Percentiles rank a stretch among this genome's conserved stretches.
Conservation (phyloP, 768 basidiomycete genomes). For the Suillus subalutaceus region DNA sequence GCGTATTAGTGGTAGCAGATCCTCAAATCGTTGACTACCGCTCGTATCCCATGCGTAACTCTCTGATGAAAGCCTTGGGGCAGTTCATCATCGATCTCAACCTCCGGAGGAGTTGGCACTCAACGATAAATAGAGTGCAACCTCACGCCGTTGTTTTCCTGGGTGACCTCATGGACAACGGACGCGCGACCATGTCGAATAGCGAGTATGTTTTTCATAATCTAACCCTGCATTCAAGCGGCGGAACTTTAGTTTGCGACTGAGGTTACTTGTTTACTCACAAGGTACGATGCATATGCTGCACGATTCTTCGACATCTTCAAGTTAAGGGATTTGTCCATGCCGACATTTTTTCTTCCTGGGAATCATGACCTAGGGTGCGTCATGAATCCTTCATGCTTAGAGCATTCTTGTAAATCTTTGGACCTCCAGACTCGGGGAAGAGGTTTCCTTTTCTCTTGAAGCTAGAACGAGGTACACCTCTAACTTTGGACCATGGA, state of each 20-base stretch:
- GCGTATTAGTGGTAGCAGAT: slow-evolving; percentile 79
- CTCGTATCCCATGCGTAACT: slow-evolving; percentile 67
- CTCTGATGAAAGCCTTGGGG: slow-evolving; percentile 58
- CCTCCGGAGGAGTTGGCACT: slow-evolving; percentile 83
- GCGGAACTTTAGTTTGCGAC: slow-evolving; percentile 9
- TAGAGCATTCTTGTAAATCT: slow-evolving; percentile 12
- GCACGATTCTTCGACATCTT: slow-evolving; percentile 75
- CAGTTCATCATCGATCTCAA: slow-evolving; percentile 78
- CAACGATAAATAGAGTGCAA: slow-evolving; percentile 48
- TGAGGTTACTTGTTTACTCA: slow-evolving; percentile 10
- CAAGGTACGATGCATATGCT: slow-evolving; percentile 76
- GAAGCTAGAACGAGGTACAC: slow-evolving; percentile 58
- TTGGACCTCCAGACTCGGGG: slow-evolving; percentile 30
- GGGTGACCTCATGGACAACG: slow-evolving; percentile 93
- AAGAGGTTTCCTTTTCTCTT: slow-evolving; percentile 37
- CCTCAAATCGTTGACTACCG: slow-evolving; percentile 81
- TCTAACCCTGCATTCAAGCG: slow-evolving; percentile 2
- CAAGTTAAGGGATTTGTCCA: slow-evolving; percentile 38
- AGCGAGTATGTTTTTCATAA: slow-evolving; percentile 59
- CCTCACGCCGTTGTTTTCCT: slow-evolving; percentile 82
- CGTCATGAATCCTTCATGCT: slow-evolving; percentile 21
- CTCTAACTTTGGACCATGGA: slow-evolving; percentile 77
- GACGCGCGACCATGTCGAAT: slow-evolving; percentile 63
- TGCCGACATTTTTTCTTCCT: slow-evolving; percentile 72
- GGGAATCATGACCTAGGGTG: slow-evolving; percentile 93